These are phyloP conservation scores for Licmophora abbreviata DNA, from an alignment of 108 stramenopile genomes.

Conservation along the genomic window DNA sequence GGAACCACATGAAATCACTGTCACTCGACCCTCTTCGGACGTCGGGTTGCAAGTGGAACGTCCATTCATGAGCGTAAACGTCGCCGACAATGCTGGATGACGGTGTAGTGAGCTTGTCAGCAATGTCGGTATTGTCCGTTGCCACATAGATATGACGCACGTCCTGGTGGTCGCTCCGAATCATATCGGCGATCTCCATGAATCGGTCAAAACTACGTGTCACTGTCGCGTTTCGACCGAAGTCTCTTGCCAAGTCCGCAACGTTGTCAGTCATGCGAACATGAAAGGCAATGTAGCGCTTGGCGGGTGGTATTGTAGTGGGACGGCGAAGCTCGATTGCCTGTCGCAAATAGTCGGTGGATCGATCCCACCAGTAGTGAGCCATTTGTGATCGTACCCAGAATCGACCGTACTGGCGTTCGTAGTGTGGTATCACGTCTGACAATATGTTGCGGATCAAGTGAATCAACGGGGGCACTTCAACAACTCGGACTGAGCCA, in stretches of 20 bases:
- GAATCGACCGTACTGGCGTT: slow-evolving; percentile 12
- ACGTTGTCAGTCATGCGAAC: slow-evolving; percentile 16
- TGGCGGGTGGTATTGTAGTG: not conserved
- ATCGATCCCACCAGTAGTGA: slow-evolving; percentile 9
- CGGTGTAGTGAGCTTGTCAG: not conserved
- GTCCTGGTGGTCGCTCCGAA: no score
- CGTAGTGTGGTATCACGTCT: slow-evolving; percentile 17
- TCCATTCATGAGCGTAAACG: slow-evolving; percentile 7
- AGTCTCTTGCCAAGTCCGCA: slow-evolving; percentile 8
- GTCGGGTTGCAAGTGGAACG: slow-evolving; percentile 1
- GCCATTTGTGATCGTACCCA: slow-evolving; percentile 19
- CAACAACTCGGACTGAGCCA: not conserved
- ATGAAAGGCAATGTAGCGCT: slow-evolving; percentile 9
- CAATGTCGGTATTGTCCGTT: slow-evolving; percentile 2
- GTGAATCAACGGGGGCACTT: not conserved
- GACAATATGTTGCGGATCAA: not conserved
- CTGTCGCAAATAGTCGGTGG: not conserved
- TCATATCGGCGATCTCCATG: slow-evolving; percentile 1
- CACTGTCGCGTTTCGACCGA: slow-evolving; percentile 14
- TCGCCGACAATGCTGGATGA: not conserved
- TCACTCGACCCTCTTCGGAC: slow-evolving; percentile 4
- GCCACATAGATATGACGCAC: slow-evolving; percentile 12
- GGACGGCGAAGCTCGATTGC: not conserved
- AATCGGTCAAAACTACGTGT: slow-evolving; percentile 5
- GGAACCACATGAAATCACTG: slow-evolving; percentile 13